Evolutionary conservation across 2,329 filamentous ascomycete genomes (phyloP).

Genomic region (Ascochyta clinopodiicola): DNA sequence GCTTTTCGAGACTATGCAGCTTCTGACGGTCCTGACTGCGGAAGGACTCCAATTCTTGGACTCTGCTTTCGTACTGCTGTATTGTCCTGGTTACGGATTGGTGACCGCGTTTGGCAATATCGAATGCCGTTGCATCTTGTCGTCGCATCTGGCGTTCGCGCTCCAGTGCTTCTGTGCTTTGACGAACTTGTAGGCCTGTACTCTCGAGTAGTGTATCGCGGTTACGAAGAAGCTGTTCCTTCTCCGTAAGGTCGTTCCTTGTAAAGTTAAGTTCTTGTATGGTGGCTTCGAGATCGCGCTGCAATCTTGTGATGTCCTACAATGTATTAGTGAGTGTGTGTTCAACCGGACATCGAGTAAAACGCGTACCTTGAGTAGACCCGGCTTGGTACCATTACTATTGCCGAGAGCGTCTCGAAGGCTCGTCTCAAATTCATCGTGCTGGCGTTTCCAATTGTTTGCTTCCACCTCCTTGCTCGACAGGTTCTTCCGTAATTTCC

Average conservation of each 20-base stretch:
- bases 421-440: conserved; percentile 88
- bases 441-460: conserved; percentile 86
- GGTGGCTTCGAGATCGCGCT: conserved; percentile 85
- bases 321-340: conserved; percentile 19
- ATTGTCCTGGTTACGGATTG: conserved; percentile 87
- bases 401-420: conserved; percentile 87
- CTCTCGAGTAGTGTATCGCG: conserved; percentile 88
- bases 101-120: conserved; percentile 86
- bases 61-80: conserved; percentile 81
- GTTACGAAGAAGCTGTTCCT: conserved; percentile 87
- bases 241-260: conserved; percentile 81
- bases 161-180: conserved; percentile 85
- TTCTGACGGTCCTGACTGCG: conserved; percentile 79
- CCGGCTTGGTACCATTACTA: conserved; percentile 83
- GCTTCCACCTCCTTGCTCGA: conserved; percentile 87
- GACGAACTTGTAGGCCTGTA: conserved; percentile 83
- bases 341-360: neutral
- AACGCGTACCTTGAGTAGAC: conserved; percentile 72
- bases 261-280: conserved; percentile 81
- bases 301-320: conserved; percentile 82
- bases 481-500: conserved; percentile 81
- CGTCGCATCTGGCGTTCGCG: conserved; percentile 86
- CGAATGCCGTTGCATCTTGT: conserved; percentile 85
- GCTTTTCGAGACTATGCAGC: conserved; percentile 75
- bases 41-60: conserved; percentile 83